These are phyloP conservation scores for Jamesozyma gamospora DNA, from an alignment of 805 yeast species.

Conservation along the genomic window DNA sequence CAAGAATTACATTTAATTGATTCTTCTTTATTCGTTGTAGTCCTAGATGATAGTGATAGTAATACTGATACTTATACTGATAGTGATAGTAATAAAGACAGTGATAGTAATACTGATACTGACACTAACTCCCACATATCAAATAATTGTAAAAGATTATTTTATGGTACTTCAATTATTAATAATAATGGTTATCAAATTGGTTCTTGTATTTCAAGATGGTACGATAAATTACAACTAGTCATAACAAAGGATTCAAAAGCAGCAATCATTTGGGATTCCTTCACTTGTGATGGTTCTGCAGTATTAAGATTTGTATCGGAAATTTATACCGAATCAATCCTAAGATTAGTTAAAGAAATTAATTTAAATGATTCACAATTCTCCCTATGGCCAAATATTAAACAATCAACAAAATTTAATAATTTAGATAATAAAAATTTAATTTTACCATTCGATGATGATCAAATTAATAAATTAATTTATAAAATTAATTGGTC, in stretches of 20 bases:
- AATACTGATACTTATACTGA: not conserved
- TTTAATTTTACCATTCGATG: not conserved
- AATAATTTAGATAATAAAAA: not conserved
- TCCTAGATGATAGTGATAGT: slow-evolving; percentile 59
- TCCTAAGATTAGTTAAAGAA: slow-evolving; percentile 68
- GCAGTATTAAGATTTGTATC: slow-evolving; percentile 80
- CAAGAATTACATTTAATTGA: slow-evolving; percentile 44
- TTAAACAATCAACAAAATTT: slow-evolving; percentile 11
- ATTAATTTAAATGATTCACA: slow-evolving; percentile 49
- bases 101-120: not conserved
- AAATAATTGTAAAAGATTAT: slow-evolving; percentile 46
- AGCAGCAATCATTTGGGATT: slow-evolving; percentile 86
- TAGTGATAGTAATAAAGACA: not conserved
- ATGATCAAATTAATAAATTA: slow-evolving; percentile 4
- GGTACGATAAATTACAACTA: slow-evolving; percentile 87
- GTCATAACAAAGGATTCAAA: slow-evolving; percentile 76
- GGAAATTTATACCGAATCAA: slow-evolving; percentile 84
- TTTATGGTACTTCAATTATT: slow-evolving; percentile 69
- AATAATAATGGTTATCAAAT: slow-evolving; percentile 71
- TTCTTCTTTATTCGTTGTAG: slow-evolving; percentile 69
- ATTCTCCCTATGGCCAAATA: slow-evolving; percentile 31
- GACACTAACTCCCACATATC: slow-evolving; percentile 9
- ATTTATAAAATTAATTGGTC: slow-evolving; percentile 30
- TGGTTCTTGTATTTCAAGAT: slow-evolving; percentile 86
- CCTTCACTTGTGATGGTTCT: slow-evolving; percentile 89